Evolutionary conservation across 495 filamentous ascomycete species (phyloP).

Genomic region (Gamarada debralockiae): DNA sequence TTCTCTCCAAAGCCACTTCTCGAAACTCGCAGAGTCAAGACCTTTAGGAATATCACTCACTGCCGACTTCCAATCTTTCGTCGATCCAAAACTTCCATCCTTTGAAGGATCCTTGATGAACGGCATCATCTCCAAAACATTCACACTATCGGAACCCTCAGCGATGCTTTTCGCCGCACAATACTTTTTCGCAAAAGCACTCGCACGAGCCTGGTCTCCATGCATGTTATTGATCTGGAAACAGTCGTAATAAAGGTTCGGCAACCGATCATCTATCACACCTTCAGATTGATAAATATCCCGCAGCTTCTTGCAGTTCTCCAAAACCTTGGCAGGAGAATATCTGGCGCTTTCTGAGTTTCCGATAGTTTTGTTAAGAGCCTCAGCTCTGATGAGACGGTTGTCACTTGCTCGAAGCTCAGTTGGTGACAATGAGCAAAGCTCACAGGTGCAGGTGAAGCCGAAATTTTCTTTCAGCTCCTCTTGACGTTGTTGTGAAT

Average conservation of each 20-base stretch:
- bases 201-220: conserved; percentile 39
- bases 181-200: conserved; percentile 39
- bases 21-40: conserved; percentile 32
- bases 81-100: conserved; percentile 31
- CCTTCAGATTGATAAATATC: conserved; percentile 31
- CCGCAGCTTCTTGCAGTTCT: conserved; percentile 25
- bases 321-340: conserved; percentile 26
- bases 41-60: conserved; percentile 26
- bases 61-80: conserved; percentile 33
- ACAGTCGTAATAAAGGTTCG: conserved; percentile 38
- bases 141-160: conserved; percentile 33
- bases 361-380: conserved; percentile 32
- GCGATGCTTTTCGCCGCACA: conserved; percentile 27
- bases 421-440: conserved; percentile 28
- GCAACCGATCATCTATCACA: conserved; percentile 24
- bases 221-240: conserved; percentile 43
- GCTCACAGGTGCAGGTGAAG: conserved; percentile 36
- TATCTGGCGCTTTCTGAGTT: conserved; percentile 18
- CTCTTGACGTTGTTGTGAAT: conserved; percentile 21
- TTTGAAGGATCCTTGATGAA: conserved; percentile 32
- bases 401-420: conserved; percentile 30
- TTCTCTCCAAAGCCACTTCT: conserved; percentile 42
- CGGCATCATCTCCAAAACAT: conserved; percentile 25
- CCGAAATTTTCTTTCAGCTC: conserved; percentile 33
- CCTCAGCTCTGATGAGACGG: conserved; percentile 26